Conservation (phyloP, 768 basidiomycete species). For the Lepiota venenata region DNA sequence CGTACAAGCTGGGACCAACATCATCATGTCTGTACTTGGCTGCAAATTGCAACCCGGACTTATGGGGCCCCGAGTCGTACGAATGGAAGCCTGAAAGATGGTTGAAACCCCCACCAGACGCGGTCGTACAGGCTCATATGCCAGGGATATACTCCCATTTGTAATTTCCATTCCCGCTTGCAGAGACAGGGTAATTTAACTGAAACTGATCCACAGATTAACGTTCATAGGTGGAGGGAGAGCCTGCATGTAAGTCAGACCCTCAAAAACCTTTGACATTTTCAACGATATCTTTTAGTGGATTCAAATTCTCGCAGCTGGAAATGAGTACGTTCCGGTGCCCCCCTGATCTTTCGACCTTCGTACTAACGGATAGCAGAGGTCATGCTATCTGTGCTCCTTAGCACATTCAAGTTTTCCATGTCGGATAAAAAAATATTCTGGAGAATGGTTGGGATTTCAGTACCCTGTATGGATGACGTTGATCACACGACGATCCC, state of each 20-base stretch:
- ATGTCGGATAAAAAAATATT: slow-evolving; percentile 1
- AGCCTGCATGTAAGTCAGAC: slow-evolving; percentile 31
- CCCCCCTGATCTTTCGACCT: neutral
- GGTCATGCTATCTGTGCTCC: slow-evolving; percentile 12
- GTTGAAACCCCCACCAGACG: slow-evolving; percentile 28
- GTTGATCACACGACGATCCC: too few relatives aligned
- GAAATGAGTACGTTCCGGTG: slow-evolving; percentile 7
- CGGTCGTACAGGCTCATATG: slow-evolving; percentile 15
- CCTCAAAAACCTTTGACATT: neutral
- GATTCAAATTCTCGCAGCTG: slow-evolving; percentile 8
- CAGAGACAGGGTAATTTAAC: neutral
- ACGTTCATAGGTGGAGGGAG: slow-evolving; percentile 39
- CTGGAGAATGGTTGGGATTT: slow-evolving; percentile 10
- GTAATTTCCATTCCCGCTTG: slow-evolving; percentile 18
- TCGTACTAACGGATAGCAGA: slow-evolving; percentile 1
- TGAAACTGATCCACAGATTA: slow-evolving; percentile 26
- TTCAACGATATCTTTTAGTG: neutral
- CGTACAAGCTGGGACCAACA: slow-evolving; percentile 26
- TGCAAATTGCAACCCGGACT: slow-evolving; percentile 29
- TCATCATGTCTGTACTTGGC: slow-evolving; percentile 23
- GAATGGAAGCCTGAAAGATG: slow-evolving; percentile 37
- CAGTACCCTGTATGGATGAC: neutral
- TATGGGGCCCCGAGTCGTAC: slow-evolving; percentile 33
- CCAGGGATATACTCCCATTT: slow-evolving; percentile 18
- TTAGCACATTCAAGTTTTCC: slow-evolving; percentile 9